Evolutionary conservation across 1,284 basidiomycete genomes (phyloP).

Genomic region (Gomphus bonarii): DNA sequence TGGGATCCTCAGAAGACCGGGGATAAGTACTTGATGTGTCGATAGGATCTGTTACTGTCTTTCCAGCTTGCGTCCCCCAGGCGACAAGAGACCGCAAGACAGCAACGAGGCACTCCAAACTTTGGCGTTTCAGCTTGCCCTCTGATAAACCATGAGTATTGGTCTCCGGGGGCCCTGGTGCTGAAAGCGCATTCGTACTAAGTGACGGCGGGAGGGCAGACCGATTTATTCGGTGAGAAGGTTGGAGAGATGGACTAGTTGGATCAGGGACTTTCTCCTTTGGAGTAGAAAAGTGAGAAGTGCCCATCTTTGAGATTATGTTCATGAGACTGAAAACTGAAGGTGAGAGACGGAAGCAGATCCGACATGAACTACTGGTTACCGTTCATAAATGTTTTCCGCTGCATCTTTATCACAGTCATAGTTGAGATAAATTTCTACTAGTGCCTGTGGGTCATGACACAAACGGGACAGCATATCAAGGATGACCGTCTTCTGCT

Average conservation of each 20-base stretch:
- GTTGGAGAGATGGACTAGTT: conserved; percentile 45
- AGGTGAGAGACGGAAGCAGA: background rate
- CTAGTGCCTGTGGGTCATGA: conserved; percentile 91
- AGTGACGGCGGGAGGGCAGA: conserved; percentile 46
- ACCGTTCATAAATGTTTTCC: conserved; percentile 97
- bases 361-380: conserved; percentile 19
- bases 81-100: conserved; percentile 82
- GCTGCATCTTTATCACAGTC: conserved; percentile 89
- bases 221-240: conserved; percentile 33
- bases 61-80: conserved; percentile 68
- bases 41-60: conserved; percentile 35
- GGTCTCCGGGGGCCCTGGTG: conserved; percentile 59
- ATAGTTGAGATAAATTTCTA: conserved; percentile 97
- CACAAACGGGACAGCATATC: conserved; percentile 80
- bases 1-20: conserved; percentile 39
- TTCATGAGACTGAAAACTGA: conserved; percentile 70
- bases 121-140: conserved; percentile 76
- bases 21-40: conserved; percentile 29
- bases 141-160: conserved; percentile 65
- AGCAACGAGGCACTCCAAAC: conserved; percentile 81
- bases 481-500: conserved; percentile 88
- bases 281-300: conserved; percentile 50
- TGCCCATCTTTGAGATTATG: conserved; percentile 84
- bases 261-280: conserved; percentile 46
- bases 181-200: conserved; percentile 57